Base-by-base conservation (phyloP, 495 filamentous ascomycete species). In the Aspergillus taichungensis region DNA sequence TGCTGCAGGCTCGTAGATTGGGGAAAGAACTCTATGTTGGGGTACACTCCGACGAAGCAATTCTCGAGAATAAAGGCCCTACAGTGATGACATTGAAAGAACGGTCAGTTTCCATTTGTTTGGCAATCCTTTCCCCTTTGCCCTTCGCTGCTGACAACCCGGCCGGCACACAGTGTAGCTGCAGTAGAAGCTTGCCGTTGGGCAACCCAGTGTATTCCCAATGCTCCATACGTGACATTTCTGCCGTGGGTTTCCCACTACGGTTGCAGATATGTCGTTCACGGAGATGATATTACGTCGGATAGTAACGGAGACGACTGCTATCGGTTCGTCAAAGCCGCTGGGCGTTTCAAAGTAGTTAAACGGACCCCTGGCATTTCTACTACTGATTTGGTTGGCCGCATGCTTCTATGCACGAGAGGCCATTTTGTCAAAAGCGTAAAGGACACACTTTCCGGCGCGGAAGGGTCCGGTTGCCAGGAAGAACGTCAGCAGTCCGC, bases 321-420 rank as follows among this genome's bases (percentile, higher is more conserved):
- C 67, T 99, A 99, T 65, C 82, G 94, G 49, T 95, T 84, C 60
- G 92, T 99, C 42, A 97, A 97, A 64, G 81, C 81, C 18, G 91
- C 89, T 10, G 82, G 82, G 13, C 78, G 92, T 6, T 97, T 99
- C 73, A 82, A 85, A 57, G 87, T 97, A 10, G 92, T 99, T 13
- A 91, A 90, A 66, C 73, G 92, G n/a, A 97, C 94, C 0, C 91
- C 91, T 0, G 87, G 87, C 30, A 99, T 99, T 50, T 94, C 87
- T 5, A 99, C 92, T 1, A 99, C 92, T 3, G 94, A 99, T 56
- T 76, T 99, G 6, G 92, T 99, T 32, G 92, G 94, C 3, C 79
- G 92, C 43, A 99, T 99, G 94, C 74, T 99, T 52, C 67, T 96
- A 39, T 96, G 88, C 62, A 95, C 89, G 1, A 85, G 79, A 57